Evolutionary conservation across 805 yeast species (phyloP).

Genomic region (Wickerhamiella occidentalis): DNA sequence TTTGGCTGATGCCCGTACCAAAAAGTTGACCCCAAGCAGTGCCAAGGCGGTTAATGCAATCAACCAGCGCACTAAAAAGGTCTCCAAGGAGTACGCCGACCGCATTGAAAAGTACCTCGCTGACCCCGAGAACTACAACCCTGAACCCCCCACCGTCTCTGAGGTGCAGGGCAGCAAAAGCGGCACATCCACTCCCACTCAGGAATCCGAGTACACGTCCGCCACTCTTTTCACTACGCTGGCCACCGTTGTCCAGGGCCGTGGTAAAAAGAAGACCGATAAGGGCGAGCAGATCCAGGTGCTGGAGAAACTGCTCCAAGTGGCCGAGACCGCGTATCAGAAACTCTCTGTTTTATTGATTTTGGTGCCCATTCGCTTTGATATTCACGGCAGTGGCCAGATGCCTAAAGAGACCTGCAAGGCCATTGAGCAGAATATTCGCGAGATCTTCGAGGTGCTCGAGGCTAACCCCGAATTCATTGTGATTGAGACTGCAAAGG

Average conservation of each 20-base stretch:
- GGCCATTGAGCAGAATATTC: conserved; percentile 49
- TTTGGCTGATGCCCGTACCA: conserved; percentile 41
- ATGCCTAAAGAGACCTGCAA: conserved; percentile 80
- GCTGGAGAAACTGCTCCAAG: conserved; percentile 46
- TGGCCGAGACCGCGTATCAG: conserved; percentile 56
- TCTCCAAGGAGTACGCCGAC: conserved; percentile 52
- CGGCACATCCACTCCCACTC: conserved; percentile 27
- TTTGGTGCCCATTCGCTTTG: conserved; percentile 81
- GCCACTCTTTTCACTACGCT: conserved; percentile 58
- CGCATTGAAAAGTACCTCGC: conserved; percentile 49
- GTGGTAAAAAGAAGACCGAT: conserved; percentile 94
- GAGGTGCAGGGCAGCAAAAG: conserved; percentile 22
- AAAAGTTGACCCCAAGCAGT: conserved; percentile 69
- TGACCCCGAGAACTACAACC: conserved; percentile 60
- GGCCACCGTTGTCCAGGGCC: conserved; percentile 64
- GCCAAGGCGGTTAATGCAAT: conserved; percentile 78
- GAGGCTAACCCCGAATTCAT: conserved; percentile 48
- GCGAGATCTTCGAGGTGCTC: conserved; percentile 50
- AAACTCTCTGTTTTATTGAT: conserved; percentile 63
- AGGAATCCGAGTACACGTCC: conserved; percentile 25
- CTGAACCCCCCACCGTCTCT: conserved; percentile 4
- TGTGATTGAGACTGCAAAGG: conserved; percentile 75
- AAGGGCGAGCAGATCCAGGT: conserved; percentile 60
- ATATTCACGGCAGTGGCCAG: conserved; percentile 48
- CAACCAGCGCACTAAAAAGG: conserved; percentile 79